Evolutionary conservation across 2,329 filamentous ascomycete species (phyloP), one percentile per base, ranked within the genome.

Genomic region (Tolypocladium paradoxum): DNA sequence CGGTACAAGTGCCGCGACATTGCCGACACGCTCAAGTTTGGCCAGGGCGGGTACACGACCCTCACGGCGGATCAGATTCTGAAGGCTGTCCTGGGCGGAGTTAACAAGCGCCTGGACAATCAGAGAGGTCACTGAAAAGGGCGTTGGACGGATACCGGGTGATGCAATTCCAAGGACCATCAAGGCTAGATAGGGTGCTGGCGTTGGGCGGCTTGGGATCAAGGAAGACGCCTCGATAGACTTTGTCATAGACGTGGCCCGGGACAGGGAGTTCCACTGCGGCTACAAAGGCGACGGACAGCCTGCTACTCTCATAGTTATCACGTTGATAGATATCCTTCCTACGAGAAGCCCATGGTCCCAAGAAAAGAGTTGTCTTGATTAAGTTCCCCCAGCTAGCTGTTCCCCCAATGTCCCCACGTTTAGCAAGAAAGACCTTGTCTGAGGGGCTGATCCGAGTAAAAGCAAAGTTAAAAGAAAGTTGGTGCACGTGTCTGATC

Each of bases 11-110:
- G 92, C 18, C 75, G 92, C 20, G 92, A 97, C 70, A 96, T 97
- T 63, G 90, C 96, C 18, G 92, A 97, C 68, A 95, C 91, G 0
- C 85, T 90, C 35, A 86, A 87, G 0, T 96, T 87, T 76, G 79
- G 74, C 24, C 71, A 71, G 27, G 73, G 18, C 57, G 63, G 63
- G 64, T 54, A 53, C 65, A 58, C 57, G 6, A 61, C 60, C 8
- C 72, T 96, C 47, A 84, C 82, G 1, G 85, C 77, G 0, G 81
- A 88, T 2, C 82, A 79, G 0, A 85, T 96, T 45, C 70, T 96
- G 56, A 97, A 96, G 70, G 81, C 82, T 31, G 87, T 95, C 0
- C 74, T 96, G 5, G 91, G 90, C 3, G 81, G 84, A 0, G 87
- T 96, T 9, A 81, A 89, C 35, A 65, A 65, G 53, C 65, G 69